Evolutionary conservation across 1,139 yeast species (phyloP).

Genomic region (Blastobotrys raffinosifermentans): DNA sequence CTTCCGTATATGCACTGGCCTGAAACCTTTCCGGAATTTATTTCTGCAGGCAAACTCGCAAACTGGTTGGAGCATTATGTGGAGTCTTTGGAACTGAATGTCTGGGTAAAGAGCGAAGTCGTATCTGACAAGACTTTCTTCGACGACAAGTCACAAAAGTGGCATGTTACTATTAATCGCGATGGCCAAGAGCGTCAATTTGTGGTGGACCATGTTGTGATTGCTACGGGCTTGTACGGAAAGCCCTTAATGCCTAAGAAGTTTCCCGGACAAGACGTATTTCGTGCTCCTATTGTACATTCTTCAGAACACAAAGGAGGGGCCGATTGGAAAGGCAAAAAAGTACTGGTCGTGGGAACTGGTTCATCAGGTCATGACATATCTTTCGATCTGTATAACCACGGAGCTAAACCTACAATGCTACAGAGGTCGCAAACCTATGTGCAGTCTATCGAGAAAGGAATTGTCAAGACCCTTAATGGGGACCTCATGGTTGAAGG

Average conservation of each 20-base stretch:
- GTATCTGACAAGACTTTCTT: constrained; percentile 27
- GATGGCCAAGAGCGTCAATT: constrained; percentile 11
- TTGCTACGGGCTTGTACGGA: constrained; percentile 41
- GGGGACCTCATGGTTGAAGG: constrained; percentile 23
- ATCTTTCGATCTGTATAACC: constrained; percentile 41
- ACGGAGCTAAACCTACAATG: constrained; percentile 39
- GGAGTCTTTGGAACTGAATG: constrained; percentile 37
- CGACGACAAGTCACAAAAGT: constrained; percentile 28
- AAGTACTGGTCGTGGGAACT: constrained; percentile 41
- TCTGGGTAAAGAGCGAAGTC: constrained; percentile 35
- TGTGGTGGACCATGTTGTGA: constrained; percentile 33
- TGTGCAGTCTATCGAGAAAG: constrained; percentile 37
- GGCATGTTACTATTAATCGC: constrained; percentile 32
- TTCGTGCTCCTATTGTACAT: constrained; percentile 38
- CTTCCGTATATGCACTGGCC: constrained; percentile 38
- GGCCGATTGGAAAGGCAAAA: constrained; percentile 35
- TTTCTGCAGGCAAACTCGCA: constrained; percentile 42
- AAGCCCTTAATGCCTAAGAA: constrained; percentile 38
- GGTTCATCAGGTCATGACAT: constrained; percentile 44
- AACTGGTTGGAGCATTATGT: constrained; percentile 40
- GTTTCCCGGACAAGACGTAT: constrained; percentile 35
- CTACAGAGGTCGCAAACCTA: constrained; percentile 42
- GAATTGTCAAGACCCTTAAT: constrained; percentile 26
- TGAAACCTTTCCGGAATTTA: constrained; percentile 39
- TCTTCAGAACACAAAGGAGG: constrained; percentile 29